phyloP scores from a whole-genome alignment of 305 asterid species.

The Solanum aculeatissimum region DNA sequence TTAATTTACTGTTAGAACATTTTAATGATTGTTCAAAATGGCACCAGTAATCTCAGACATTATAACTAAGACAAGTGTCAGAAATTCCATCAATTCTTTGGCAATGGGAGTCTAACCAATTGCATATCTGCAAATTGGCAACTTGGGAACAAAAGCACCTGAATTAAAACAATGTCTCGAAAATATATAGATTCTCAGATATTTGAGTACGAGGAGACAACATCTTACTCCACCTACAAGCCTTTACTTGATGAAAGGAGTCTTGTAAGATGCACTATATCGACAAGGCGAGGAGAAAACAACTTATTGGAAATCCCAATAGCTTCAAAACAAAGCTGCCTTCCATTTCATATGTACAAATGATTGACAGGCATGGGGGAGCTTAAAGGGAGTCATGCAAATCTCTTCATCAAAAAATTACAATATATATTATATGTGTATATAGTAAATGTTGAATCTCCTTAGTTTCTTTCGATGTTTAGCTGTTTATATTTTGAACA shows the following conservation, averaged over 20 bases:
- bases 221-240: not conserved
- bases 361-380: no score
- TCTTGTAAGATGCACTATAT: no score
- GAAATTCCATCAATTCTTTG: not conserved
- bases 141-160: not conserved
- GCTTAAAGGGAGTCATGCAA: not conserved
- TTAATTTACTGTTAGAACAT: no score
- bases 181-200: not conserved
- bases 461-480: accelerated
- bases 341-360: no score
- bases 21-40: no score
- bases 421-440: not conserved
- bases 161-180: not conserved
- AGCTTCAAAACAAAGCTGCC: no score
- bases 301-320: no score
- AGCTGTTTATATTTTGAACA: no score
- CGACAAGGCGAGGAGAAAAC: not conserved
- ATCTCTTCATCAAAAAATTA: not conserved
- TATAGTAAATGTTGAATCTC: not conserved
- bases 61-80: not conserved
- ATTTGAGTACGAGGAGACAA: not conserved
- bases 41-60: not conserved
- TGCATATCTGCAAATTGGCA: not conserved
- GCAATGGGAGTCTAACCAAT: not conserved
- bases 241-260: no score